Evolutionary conservation across 345 rosid genomes (phyloP).

Genomic region (Sonneratia alba): DNA sequence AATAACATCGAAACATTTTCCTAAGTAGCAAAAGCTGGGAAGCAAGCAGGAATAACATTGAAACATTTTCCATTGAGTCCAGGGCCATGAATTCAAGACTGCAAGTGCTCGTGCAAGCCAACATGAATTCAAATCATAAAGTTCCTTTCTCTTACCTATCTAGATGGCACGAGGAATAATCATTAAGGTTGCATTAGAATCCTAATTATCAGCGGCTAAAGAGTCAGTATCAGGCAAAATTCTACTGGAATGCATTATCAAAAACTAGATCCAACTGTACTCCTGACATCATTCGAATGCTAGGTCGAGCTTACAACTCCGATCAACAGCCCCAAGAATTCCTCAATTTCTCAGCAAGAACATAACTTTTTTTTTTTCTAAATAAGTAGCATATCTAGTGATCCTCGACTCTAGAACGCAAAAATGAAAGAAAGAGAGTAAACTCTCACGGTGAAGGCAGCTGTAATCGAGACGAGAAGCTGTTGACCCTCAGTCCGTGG

Average conservation of each 20-base stretch:
- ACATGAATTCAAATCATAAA: neutral
- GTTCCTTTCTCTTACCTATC: neutral
- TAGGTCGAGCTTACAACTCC: neutral
- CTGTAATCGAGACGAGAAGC: neutral
- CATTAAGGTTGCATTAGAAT: neutral
- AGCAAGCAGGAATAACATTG: neutral
- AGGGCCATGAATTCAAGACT: neutral
- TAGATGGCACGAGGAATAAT: too few relatives aligned
- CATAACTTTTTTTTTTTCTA: neutral
- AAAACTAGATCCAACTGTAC: neutral
- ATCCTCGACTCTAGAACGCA: neutral
- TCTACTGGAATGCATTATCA: neutral
- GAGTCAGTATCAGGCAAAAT: neutral
- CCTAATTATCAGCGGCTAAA: neutral
- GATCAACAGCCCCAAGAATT: neutral
- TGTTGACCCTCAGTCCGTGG: conserved; percentile 4
- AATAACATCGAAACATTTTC: neutral
- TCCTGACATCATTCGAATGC: neutral
- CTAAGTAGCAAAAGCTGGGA: too few relatives aligned
- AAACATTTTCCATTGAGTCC: neutral
- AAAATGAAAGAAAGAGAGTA: neutral
- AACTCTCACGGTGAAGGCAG: neutral
- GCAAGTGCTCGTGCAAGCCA: neutral
- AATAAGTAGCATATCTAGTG: neutral
- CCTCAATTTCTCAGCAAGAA: neutral